Conservation (phyloP, 164 flowering plant genomes). For the Euptelea pleiosperma region DNA sequence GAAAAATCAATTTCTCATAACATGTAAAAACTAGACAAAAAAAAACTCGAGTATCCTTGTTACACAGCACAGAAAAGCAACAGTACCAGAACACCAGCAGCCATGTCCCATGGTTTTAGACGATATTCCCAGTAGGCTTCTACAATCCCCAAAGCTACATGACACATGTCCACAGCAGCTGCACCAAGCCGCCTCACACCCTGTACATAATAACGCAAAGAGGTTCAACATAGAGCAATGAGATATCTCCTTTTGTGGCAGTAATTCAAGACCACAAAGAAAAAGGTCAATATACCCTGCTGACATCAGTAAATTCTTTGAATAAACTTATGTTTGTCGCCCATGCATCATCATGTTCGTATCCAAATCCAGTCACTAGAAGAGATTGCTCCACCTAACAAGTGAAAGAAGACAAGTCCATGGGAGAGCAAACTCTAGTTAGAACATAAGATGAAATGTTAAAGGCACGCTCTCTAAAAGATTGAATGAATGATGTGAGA, state of each 20-base stretch:
- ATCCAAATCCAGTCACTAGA: conserved; percentile 95
- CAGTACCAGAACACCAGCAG: conserved; percentile 95
- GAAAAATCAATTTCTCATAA: too few relatives aligned
- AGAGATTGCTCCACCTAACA: conserved; percentile 83
- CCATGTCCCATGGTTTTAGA: conserved; percentile 99
- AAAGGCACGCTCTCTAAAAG: too few relatives aligned
- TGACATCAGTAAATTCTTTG: conserved; percentile 86
- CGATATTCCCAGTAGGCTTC: conserved; percentile 98
- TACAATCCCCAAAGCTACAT: conserved; percentile 89
- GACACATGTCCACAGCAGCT: conserved; percentile 98
- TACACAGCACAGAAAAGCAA: neutral
- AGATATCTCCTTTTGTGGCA: neutral
- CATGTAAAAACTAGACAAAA: neutral
- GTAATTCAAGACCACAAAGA: neutral
- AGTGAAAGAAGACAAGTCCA: neutral
- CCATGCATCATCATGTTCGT: conserved; percentile 98
- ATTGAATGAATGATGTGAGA: too few relatives aligned
- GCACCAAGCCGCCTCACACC: conserved; percentile 98
- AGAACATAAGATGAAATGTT: neutral
- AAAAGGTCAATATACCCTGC: conserved; percentile 53
- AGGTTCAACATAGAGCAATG: neutral
- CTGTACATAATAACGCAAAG: conserved; percentile 27
- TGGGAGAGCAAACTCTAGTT: conserved; percentile 1
- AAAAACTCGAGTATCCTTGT: neutral
- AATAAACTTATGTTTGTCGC: conserved; percentile 78